Base-by-base conservation (phyloP, 2,329 filamentous ascomycete species). In the Fusarium odoratissimum region DNA sequence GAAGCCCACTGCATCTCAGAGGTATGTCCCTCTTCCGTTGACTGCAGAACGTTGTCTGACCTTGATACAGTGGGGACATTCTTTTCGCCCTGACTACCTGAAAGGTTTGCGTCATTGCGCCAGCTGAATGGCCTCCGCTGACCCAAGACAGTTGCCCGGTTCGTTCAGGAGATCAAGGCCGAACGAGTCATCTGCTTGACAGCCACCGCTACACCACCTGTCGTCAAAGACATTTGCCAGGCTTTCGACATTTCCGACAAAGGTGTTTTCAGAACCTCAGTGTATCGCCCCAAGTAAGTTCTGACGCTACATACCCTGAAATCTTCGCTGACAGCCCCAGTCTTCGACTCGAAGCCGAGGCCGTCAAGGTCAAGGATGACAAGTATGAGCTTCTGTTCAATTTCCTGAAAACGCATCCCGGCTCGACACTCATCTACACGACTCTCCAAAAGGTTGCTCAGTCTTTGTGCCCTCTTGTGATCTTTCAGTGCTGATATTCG, bases 401-500 rank as follows among this genome's bases (percentile, higher is more conserved):
- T 0, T 91, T 90, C 66, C 79, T 91, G 13, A 80, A 79, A 37
- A 71, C 82, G 1, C 83, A 91, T 61, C 81, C 83, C 2, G 90
- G 90, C 0, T 82, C 89, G 5, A 88, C 88, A 1, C 87, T 91
- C 28, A 83, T 92, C 17, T 92, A 91, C 60, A 88, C 91, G 3
- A 90, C 89, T 1, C 76, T 87, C 1, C 89, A 91, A 64, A 86
- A 84, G 71, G 82, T 80, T 59, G 3, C 64, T 35, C 28, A 9
- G 12, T 4, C 31, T 7, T 37, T 4, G 19, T 28, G 6, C 6
- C n/a, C 11, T 7, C 8, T 5, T 23, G 19, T 48, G 7, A 25
- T 19, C 5, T 9, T 14, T 12, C 35, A 1, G 31, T 23, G 23
- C 74, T 77, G 41, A 75, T 44, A n/a, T 7, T 9, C 7, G 4